Evolutionary conservation across 768 basidiomycete genomes (phyloP).

Genomic region (Suillus ampliporus): DNA sequence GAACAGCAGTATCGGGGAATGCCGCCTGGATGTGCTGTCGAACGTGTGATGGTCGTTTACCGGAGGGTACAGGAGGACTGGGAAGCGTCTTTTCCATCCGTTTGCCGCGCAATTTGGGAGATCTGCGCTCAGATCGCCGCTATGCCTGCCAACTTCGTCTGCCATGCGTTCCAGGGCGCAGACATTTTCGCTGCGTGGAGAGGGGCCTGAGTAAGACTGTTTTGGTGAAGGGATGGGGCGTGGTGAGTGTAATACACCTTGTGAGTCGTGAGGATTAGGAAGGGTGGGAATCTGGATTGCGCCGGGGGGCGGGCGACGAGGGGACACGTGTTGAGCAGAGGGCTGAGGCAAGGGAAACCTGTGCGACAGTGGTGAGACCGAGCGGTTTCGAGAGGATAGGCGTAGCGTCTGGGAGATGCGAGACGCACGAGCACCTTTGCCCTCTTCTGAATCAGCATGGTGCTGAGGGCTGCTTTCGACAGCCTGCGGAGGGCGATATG

Average conservation of each 20-base stretch:
- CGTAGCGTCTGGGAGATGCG: conserved; percentile 65
- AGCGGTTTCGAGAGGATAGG: conserved; percentile 59
- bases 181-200: conserved; percentile 51
- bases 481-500: conserved; percentile 25
- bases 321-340: conserved; percentile 15
- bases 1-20: conserved; percentile 28
- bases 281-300: conserved; percentile 29
- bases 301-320: conserved; percentile 21
- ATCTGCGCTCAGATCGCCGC: conserved; percentile 33
- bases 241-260: conserved; percentile 61
- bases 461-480: conserved; percentile 19
- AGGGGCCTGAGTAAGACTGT: conserved; percentile 44
- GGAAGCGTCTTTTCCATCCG: conserved; percentile 68
- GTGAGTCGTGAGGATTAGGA: conserved; percentile 38
- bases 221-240: conserved; percentile 74
- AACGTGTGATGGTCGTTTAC: conserved; percentile 33
- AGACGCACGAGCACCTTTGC: conserved; percentile 64
- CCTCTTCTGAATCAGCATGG: conserved; percentile 52
- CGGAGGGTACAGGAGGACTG: conserved; percentile 57
- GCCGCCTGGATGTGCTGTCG: conserved; percentile 37
- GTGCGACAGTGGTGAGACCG: conserved; percentile 67
- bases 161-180: conserved; percentile 77
- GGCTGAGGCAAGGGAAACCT: conserved; percentile 49
- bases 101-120: conserved; percentile 29
- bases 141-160: conserved; percentile 50